Percentiles rank a stretch among this genome's conserved stretches.
Evolutionary conservation across 2,329 filamentous ascomycete species (phyloP).

Genomic region (Aspergillus sp.): DNA sequence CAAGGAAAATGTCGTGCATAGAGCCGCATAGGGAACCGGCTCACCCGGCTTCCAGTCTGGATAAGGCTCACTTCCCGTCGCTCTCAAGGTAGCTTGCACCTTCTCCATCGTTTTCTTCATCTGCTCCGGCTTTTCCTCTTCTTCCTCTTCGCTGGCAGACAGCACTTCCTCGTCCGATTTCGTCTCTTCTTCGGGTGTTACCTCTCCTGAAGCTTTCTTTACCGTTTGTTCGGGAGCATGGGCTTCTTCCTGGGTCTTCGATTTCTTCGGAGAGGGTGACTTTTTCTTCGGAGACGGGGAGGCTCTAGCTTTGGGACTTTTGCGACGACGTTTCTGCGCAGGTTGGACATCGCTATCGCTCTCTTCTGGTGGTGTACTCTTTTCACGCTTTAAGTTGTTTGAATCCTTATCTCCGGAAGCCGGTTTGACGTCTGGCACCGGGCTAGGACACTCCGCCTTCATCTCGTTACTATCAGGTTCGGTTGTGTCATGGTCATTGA

Average conservation of each 20-base stretch:
- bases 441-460: conserved; percentile 1
- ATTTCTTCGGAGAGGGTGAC: conserved; percentile 20
- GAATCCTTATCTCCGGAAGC: conserved; percentile 3
- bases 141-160: conserved; percentile 53
- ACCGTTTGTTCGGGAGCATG: conserved; percentile 20
- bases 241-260: conserved; percentile 10
- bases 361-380: conserved; percentile 35
- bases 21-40: conserved; percentile 88
- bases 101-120: conserved; percentile 75
- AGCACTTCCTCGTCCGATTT: conserved; percentile 32
- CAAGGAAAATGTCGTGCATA: conserved; percentile 91
- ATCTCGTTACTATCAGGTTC: conserved; percentile 16
- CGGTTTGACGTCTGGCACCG: not conserved
- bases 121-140: conserved; percentile 66
- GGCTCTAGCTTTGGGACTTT: conserved; percentile 33
- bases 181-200: conserved; percentile 31
- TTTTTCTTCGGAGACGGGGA: conserved; percentile 26
- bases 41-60: conserved; percentile 89
- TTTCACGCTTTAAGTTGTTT: conserved; percentile 19
- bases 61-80: conserved; percentile 73
- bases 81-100: conserved; percentile 71
- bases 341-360: conserved; percentile 56
- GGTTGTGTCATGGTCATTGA: conserved; percentile 11
- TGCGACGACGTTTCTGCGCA: conserved; percentile 53
- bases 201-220: conserved; percentile 47